Evolutionary conservation across 1,284 basidiomycete genomes (phyloP).

Genomic region (Phaffia rhodozyma): DNA sequence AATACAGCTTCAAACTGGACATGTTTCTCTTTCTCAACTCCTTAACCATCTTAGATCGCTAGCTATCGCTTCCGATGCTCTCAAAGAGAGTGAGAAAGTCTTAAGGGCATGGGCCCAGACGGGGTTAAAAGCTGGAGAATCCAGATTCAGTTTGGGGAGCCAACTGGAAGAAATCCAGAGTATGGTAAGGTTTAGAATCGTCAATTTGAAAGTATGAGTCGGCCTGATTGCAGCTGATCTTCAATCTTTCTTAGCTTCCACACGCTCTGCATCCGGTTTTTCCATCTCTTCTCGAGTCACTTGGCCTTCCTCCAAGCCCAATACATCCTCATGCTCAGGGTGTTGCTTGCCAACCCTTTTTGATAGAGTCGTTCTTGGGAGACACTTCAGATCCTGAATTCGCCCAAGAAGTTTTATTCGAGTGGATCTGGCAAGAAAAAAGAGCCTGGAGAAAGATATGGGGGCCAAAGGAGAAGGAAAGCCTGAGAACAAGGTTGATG

Average conservation of each 20-base stretch:
- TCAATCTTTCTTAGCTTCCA: neutral
- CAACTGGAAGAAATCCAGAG: constrained; percentile 10
- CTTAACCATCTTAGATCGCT: neutral
- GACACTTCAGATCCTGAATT: constrained; percentile 1
- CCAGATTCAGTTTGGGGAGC: neutral
- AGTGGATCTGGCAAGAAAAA: constrained; percentile 5
- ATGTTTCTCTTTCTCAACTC: constrained; percentile 11
- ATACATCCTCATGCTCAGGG: constrained; percentile 5
- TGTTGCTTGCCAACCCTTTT: neutral
- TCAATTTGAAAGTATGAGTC: too few species aligned
- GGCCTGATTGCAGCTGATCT: too few species aligned
- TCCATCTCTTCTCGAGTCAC: neutral
- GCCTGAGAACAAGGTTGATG: constrained; percentile 2
- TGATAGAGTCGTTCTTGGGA: neutral
- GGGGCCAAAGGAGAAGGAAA: neutral
- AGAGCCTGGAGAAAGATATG: neutral
- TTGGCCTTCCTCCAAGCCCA: neutral
- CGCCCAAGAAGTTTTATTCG: neutral
- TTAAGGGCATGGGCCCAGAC: neutral
- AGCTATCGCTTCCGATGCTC: neutral
- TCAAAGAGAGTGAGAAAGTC: neutral
- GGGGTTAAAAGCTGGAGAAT: neutral
- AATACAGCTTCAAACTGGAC: constrained; percentile 11
- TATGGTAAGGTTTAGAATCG: neutral
- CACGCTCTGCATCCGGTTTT: neutral